Evolutionary conservation across 2,329 filamentous ascomycete species (phyloP).

Genomic region (Aspergillus tubingensis): DNA sequence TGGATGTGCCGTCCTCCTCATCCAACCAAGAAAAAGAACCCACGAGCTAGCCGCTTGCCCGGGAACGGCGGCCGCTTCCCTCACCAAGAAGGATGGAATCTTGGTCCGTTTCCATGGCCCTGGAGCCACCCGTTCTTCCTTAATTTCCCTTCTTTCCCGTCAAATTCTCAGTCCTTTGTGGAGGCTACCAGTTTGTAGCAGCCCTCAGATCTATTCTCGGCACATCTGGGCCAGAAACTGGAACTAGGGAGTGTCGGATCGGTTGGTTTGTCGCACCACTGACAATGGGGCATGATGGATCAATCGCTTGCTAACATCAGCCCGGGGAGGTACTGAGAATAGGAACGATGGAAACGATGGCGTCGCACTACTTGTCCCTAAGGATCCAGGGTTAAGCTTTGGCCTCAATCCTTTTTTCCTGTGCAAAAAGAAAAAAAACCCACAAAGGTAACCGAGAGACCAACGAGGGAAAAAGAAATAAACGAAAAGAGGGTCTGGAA

Average conservation of each 20-base stretch:
- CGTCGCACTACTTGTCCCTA: not conserved
- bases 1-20: not conserved
- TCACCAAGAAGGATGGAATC: not conserved
- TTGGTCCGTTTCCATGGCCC: not conserved
- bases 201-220: not conserved
- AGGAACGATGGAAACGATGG: not conserved
- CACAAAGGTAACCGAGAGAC: not conserved
- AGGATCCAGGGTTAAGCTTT: not conserved
- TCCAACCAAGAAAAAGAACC: not conserved
- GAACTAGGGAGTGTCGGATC: not conserved
- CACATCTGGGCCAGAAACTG: not conserved
- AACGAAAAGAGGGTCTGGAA: not conserved
- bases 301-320: not conserved
- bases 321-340: not conserved
- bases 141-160: not conserved
- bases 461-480: constrained; percentile 2
- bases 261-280: constrained; percentile 5
- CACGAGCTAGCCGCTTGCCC: not conserved
- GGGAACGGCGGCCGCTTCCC: not conserved
- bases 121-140: constrained; percentile 1
- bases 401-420: not conserved
- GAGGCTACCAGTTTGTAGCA: too few species aligned
- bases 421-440: not conserved
- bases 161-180: not conserved
- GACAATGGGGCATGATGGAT: not conserved